Conservation (phyloP, 2,329 filamentous ascomycete species). For the Alternaria triticimaculans region DNA sequence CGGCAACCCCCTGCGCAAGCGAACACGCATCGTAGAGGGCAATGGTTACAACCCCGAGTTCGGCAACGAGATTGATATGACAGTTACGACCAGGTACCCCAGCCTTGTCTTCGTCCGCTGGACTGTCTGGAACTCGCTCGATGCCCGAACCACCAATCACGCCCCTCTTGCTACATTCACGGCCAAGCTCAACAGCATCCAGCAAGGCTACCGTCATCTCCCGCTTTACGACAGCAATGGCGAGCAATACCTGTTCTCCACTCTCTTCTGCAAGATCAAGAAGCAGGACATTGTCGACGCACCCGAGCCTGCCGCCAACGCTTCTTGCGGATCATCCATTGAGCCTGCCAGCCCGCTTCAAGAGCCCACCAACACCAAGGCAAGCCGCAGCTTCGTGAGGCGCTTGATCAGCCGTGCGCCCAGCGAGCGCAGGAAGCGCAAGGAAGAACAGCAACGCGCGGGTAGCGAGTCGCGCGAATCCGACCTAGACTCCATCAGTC, state of each 20-base stretch:
- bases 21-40: constrained; percentile 79
- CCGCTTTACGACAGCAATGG: constrained; percentile 88
- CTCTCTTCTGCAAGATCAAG: constrained; percentile 87
- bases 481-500: constrained; percentile 41
- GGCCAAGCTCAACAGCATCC: constrained; percentile 86
- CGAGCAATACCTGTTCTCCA: constrained; percentile 93
- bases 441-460: constrained; percentile 35
- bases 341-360: constrained; percentile 38
- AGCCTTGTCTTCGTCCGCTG: constrained; percentile 93
- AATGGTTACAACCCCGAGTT: constrained; percentile 96
- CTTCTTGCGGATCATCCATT: constrained; percentile 35
- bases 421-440: constrained; percentile 51
- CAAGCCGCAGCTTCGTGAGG: constrained; percentile 47
- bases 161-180: constrained; percentile 85
- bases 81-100: constrained; percentile 90
- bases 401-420: constrained; percentile 53
- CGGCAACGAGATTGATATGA: constrained; percentile 78
- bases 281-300: constrained; percentile 61
- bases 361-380: constrained; percentile 41
- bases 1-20: constrained; percentile 75
- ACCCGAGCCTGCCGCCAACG: constrained; percentile 27
- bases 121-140: constrained; percentile 85
- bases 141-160: constrained; percentile 71
- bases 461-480: constrained; percentile 43
- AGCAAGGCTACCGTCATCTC: constrained; percentile 90